phyloP scores from a whole-genome alignment of 208 protist genomes.

The Crithidia expoeki region DNA sequence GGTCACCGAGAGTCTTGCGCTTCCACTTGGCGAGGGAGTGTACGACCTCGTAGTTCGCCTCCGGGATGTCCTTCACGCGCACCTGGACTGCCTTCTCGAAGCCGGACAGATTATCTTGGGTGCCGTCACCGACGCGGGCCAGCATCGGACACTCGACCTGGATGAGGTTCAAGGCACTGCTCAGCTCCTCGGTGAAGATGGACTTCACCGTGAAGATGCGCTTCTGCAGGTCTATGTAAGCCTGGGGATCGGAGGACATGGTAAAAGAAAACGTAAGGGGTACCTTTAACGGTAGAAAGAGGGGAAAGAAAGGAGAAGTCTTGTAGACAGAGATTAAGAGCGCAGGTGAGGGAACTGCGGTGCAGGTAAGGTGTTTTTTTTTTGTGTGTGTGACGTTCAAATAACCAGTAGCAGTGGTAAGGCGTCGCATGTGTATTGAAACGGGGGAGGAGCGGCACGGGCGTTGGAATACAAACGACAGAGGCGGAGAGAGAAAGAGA shows the following conservation, averaged over 20 bases:
- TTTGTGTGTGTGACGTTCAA: too few species aligned
- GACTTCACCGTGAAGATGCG: slow-evolving; percentile 77
- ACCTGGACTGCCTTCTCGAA: slow-evolving; percentile 90
- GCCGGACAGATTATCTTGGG: slow-evolving; percentile 91
- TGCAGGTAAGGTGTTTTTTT: too few species aligned
- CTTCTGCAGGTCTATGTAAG: slow-evolving; percentile 66
- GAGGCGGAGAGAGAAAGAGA: too few species aligned
- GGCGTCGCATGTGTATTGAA: too few species aligned
- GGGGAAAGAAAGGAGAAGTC: slow-evolving; percentile 4
- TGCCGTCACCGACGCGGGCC: slow-evolving; percentile 76
- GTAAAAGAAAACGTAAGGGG: too few species aligned
- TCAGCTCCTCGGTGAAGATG: slow-evolving; percentile 72
- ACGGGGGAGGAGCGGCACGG: too few species aligned
- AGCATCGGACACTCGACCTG: slow-evolving; percentile 86
- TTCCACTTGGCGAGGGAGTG: slow-evolving; percentile 95
- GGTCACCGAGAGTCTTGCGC: slow-evolving; percentile 78
- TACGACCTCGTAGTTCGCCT: slow-evolving; percentile 82
- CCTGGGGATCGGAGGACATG: slow-evolving; percentile 44
- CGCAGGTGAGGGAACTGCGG: too few species aligned
- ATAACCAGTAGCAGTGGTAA: too few species aligned
- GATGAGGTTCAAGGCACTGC: slow-evolving; percentile 71
- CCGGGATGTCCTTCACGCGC: slow-evolving; percentile 77
- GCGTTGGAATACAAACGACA: too few species aligned
- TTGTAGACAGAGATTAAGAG: slow-evolving; percentile 1
- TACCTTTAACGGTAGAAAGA: too few species aligned